Evolutionary conservation across 2,329 filamentous ascomycete species (phyloP).

Genomic region (Metarhizium rileyi): DNA sequence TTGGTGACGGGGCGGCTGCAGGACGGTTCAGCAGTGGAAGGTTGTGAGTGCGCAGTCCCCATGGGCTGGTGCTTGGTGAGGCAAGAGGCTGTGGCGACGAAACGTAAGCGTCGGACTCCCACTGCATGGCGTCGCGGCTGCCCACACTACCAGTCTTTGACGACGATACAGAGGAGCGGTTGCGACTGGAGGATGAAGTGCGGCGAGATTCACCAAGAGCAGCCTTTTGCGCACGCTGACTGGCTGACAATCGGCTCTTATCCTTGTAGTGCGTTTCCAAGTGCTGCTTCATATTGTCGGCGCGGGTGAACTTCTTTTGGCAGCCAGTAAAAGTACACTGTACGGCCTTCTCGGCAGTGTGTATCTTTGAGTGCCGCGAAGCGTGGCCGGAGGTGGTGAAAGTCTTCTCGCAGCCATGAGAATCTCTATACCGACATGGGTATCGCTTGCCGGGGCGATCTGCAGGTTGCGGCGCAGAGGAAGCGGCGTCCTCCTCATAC

Average conservation of each 20-base stretch:
- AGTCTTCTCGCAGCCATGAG: constrained; percentile 63
- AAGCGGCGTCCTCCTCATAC: constrained; percentile 40
- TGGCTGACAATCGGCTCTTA: constrained; percentile 36
- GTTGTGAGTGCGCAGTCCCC: constrained; percentile 39
- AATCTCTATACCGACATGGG: constrained; percentile 63
- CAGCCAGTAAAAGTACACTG: constrained; percentile 59
- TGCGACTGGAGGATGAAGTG: constrained; percentile 22
- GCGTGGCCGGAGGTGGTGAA: constrained; percentile 80
- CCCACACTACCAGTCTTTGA: constrained; percentile 3
- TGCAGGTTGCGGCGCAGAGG: constrained; percentile 25
- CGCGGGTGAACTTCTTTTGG: constrained; percentile 70
- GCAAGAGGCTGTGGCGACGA: constrained; percentile 26
- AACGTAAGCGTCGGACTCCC: constrained; percentile 26
- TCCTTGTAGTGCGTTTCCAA: constrained; percentile 66
- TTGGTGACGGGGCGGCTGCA: constrained; percentile 30
- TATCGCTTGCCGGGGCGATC: constrained; percentile 55
- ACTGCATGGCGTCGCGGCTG: constrained; percentile 19
- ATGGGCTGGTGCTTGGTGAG: constrained; percentile 28
- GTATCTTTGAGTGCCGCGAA: constrained; percentile 77
- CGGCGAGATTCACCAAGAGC: constrained; percentile 23
- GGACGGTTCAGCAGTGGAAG: constrained; percentile 37
- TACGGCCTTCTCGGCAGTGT: constrained; percentile 71
- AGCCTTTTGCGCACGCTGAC: constrained; percentile 22
- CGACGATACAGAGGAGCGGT: constrained; percentile 17
- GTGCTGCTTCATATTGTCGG: constrained; percentile 85